These are phyloP conservation scores for Rhodotorula sp. DNA, from an alignment of 1,284 basidiomycete species.

Conservation along the genomic window DNA sequence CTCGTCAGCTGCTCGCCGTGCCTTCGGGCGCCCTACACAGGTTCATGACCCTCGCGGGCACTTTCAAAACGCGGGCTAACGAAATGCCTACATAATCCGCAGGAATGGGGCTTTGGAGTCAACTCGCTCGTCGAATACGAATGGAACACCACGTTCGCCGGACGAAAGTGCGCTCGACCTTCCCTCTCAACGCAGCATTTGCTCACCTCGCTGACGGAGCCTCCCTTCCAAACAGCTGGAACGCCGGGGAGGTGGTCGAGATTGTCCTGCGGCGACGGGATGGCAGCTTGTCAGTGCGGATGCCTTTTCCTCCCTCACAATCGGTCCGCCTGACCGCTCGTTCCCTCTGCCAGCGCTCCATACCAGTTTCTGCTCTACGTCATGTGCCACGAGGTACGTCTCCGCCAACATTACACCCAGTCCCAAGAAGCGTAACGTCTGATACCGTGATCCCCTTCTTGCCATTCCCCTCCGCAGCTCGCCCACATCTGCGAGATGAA, in stretches of 20 bases:
- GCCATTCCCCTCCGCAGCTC: background rate
- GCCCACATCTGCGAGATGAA: slow-evolving; percentile 30
- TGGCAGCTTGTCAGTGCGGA: slow-evolving; percentile 46
- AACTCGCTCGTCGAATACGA: slow-evolving; percentile 34
- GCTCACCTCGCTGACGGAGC: background rate
- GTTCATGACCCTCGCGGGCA: background rate
- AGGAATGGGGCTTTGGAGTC: slow-evolving; percentile 24
- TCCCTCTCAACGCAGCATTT: background rate
- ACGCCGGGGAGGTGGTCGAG: slow-evolving; percentile 53
- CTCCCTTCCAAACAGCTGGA: slow-evolving; percentile 46
- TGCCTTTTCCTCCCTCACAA: background rate
- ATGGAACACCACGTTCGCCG: slow-evolving; percentile 28
- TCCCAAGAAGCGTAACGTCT: no score
- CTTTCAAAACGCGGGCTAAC: background rate
- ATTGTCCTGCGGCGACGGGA: slow-evolving; percentile 50
- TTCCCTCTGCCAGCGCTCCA: slow-evolving; percentile 12
- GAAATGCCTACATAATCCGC: background rate
- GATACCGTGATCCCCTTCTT: no score
- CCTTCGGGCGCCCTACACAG: no score
- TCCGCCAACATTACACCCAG: no score
- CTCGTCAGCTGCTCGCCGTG: background rate
- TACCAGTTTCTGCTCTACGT: slow-evolving; percentile 34
- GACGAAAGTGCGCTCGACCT: slow-evolving; percentile 13
- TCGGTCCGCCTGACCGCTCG: background rate
- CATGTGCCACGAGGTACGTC: slow-evolving; percentile 28